phyloP scores from a whole-genome alignment of 106 monocot species.

The Hemerocallis citrina region DNA sequence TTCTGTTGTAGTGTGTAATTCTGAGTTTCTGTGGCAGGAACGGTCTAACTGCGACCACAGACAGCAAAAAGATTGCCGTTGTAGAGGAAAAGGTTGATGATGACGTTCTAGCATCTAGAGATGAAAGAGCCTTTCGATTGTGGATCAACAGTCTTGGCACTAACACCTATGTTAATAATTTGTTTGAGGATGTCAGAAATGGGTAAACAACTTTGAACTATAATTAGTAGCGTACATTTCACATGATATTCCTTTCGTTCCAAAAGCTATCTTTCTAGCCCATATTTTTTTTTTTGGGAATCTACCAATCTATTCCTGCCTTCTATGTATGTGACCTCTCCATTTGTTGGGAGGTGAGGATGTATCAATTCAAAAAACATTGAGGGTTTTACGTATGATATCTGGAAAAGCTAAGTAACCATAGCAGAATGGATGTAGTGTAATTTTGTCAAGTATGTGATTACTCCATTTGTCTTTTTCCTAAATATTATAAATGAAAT shows the following conservation, averaged over 20 bases:
- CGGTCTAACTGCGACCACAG: conserved; percentile 50
- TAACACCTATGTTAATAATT: conserved; percentile 57
- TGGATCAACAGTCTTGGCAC: conserved; percentile 81
- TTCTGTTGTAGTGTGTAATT: too few species aligned
- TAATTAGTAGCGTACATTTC: conserved; percentile 10
- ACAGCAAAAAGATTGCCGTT: conserved; percentile 44
- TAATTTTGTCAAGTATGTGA: neutral
- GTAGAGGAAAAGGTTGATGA: conserved; percentile 37
- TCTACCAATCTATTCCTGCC: too few species aligned
- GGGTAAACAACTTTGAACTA: conserved; percentile 31
- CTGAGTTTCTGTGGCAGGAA: conserved; percentile 47
- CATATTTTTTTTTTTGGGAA: neutral
- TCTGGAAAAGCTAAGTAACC: too few species aligned
- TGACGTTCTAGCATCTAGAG: conserved; percentile 61
- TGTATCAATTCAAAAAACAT: neutral
- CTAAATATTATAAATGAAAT: conserved; percentile 1
- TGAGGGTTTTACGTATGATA: neutral
- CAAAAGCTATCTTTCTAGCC: neutral
- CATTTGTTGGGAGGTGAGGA: neutral
- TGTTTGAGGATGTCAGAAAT: conserved; percentile 74
- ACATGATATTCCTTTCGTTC: neutral
- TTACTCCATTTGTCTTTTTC: neutral
- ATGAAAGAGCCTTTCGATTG: conserved; percentile 74
- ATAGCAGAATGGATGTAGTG: too few species aligned
- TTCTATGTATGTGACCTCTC: neutral